Evolutionary conservation across 140 eudicot species (phyloP).

Genomic region (Ambrosia hybrid): DNA sequence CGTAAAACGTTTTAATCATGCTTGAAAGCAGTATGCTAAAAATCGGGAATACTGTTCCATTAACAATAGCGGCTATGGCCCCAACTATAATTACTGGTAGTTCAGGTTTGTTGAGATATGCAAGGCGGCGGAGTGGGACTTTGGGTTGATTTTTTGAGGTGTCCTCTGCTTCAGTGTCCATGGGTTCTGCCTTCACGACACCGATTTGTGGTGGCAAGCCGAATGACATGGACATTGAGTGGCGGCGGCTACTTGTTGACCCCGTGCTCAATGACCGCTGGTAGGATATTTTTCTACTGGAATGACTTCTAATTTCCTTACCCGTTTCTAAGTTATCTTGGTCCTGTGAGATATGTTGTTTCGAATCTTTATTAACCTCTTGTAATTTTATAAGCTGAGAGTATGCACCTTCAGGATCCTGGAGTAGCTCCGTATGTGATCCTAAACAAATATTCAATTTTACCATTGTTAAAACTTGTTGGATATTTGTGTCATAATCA

Average conservation of each 20-base stretch:
- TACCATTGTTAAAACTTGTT: background rate
- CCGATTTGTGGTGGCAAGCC: slow-evolving; percentile 35
- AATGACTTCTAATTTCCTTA: slow-evolving; percentile 35
- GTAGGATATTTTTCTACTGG: slow-evolving; percentile 44
- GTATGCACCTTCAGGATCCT: slow-evolving; percentile 25
- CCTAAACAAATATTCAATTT: slow-evolving; percentile 29
- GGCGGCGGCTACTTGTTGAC: slow-evolving; percentile 67
- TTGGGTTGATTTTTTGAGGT: slow-evolving; percentile 40
- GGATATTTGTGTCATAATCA: too few species aligned
- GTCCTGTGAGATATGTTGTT: slow-evolving; percentile 26
- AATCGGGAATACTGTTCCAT: slow-evolving; percentile 59
- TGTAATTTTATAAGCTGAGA: too few species aligned
- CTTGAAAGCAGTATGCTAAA: slow-evolving; percentile 57
- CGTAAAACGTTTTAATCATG: slow-evolving; percentile 56
- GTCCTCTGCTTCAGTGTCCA: slow-evolving; percentile 31
- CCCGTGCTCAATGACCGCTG: slow-evolving; percentile 51
- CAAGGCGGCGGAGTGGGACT: slow-evolving; percentile 58
- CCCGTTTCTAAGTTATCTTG: slow-evolving; percentile 28
- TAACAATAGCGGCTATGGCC: slow-evolving; percentile 47
- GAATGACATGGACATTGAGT: slow-evolving; percentile 31
- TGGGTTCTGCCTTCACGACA: slow-evolving; percentile 17
- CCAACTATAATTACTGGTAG: slow-evolving; percentile 54
- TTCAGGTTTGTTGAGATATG: slow-evolving; percentile 74
- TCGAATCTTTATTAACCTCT: slow-evolving; percentile 16
- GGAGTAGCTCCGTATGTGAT: slow-evolving; percentile 58